Percentiles rank a stretch among this genome's conserved stretches.
Conservation (phyloP, 208 protist genomes). For the Leishmania tropica region DNA sequence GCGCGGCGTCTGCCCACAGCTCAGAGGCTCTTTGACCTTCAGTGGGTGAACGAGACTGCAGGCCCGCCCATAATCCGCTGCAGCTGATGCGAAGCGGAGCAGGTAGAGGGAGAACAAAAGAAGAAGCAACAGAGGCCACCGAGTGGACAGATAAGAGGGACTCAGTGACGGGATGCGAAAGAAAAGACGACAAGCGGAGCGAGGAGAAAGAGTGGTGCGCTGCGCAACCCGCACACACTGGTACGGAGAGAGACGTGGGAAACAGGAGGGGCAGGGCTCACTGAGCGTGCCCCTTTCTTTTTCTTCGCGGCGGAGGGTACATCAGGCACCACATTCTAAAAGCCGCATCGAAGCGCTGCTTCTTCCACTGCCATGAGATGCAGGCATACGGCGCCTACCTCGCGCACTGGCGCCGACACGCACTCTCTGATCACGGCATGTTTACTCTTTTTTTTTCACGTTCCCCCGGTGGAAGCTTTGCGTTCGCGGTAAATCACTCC, state of each 20-base stretch:
- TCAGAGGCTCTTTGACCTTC: background rate
- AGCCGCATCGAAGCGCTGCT: background rate
- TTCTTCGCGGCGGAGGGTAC: background rate
- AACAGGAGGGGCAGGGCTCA: background rate
- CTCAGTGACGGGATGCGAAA: background rate
- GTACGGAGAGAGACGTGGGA: background rate
- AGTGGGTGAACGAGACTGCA: background rate
- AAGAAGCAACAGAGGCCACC: background rate
- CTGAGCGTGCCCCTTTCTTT: background rate
- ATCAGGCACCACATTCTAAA: background rate
- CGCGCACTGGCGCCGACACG: background rate
- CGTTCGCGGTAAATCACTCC: background rate
- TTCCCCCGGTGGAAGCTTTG: background rate
- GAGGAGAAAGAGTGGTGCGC: background rate
- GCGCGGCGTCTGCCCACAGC: background rate
- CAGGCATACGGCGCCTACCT: background rate
- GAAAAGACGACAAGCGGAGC: background rate
- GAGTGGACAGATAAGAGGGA: background rate
- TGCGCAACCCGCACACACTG: background rate
- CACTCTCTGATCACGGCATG: background rate
- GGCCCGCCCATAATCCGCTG: background rate
- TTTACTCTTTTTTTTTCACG: background rate
- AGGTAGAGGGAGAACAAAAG: background rate
- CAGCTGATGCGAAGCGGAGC: slow-evolving; percentile 2
- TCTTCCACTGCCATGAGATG: background rate